These are phyloP conservation scores for Xylaria sp. DNA, from an alignment of 2,329 filamentous ascomycete genomes.

Conservation along the genomic window DNA sequence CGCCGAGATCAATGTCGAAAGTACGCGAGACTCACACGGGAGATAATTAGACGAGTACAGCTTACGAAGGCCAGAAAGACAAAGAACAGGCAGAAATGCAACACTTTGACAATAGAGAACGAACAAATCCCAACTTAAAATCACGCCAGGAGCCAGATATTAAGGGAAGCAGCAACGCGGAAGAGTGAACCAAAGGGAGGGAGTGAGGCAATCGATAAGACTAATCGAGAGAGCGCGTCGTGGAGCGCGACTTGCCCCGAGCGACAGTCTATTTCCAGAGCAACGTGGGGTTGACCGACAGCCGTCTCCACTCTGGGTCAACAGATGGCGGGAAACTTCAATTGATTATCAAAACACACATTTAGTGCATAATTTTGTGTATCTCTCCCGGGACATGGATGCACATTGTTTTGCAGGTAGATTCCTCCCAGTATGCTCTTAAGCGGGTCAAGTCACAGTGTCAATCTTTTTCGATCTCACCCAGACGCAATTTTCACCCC, in stretches of 20 bases:
- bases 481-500: conserved; percentile 33
- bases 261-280: conserved; percentile 37
- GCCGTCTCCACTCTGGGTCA: neutral
- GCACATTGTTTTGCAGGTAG: neutral
- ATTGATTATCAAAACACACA: neutral
- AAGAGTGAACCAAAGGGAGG: conserved; percentile 10
- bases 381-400: too few species aligned
- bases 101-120: neutral
- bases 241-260: conserved; percentile 44
- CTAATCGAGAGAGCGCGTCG: conserved; percentile 44
- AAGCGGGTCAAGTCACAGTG: conserved; percentile 14
- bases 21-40: conserved; percentile 18
- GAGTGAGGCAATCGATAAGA: conserved; percentile 24
- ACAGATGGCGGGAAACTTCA: neutral
- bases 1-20: conserved; percentile 36
- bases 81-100: conserved; percentile 18
- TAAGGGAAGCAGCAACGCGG: conserved; percentile 23
- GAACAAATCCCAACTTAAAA: conserved; percentile 4
- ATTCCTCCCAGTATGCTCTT: neutral
- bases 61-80: neutral
- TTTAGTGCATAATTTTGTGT: neutral
- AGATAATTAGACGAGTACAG: conserved; percentile 1
- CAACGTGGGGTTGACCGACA: conserved; percentile 40
- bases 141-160: conserved; percentile 11
- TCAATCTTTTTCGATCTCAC: neutral